These are phyloP conservation scores for Debaryomyces coudertii DNA, from an alignment of 1,139 yeast genomes.

Conservation along the genomic window DNA sequence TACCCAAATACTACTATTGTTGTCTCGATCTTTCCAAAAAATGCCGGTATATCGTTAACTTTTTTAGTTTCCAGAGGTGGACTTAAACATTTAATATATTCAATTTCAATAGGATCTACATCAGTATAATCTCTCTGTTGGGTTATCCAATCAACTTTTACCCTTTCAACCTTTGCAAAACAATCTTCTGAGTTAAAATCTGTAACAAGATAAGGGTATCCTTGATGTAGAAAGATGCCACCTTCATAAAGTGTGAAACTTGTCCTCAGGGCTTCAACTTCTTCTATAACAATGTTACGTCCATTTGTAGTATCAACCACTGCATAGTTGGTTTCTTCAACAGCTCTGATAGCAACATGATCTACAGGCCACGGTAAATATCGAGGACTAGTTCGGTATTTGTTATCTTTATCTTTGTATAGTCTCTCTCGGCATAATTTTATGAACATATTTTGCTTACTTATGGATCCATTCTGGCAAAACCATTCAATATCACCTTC, in stretches of 20 bases:
- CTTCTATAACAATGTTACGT: conserved; percentile 78
- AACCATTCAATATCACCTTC: conserved; percentile 63
- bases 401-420: conserved; percentile 51
- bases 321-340: conserved; percentile 78
- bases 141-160: conserved; percentile 92
- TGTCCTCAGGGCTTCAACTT: conserved; percentile 86
- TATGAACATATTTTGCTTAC: conserved; percentile 27
- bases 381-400: conserved; percentile 59
- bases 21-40: conserved; percentile 72
- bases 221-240: conserved; percentile 92
- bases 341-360: conserved; percentile 75
- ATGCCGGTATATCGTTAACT: conserved; percentile 62
- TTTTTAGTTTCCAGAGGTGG: conserved; percentile 22
- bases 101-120: conserved; percentile 82
- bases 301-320: conserved; percentile 85
- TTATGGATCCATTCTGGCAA: conserved; percentile 17
- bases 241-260: conserved; percentile 94
- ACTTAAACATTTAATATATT: conserved; percentile 57
- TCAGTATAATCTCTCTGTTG: conserved; percentile 90
- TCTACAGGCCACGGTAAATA: conserved; percentile 83
- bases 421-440: conserved; percentile 49
- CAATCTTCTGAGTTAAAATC: conserved; percentile 77
- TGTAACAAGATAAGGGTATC: conserved; percentile 80
- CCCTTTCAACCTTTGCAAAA: conserved; percentile 83
- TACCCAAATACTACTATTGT: conserved; percentile 87